These are phyloP conservation scores for Akanthomyces lecanii DNA, from an alignment of 2,329 filamentous ascomycete genomes.

Conservation along the genomic window DNA sequence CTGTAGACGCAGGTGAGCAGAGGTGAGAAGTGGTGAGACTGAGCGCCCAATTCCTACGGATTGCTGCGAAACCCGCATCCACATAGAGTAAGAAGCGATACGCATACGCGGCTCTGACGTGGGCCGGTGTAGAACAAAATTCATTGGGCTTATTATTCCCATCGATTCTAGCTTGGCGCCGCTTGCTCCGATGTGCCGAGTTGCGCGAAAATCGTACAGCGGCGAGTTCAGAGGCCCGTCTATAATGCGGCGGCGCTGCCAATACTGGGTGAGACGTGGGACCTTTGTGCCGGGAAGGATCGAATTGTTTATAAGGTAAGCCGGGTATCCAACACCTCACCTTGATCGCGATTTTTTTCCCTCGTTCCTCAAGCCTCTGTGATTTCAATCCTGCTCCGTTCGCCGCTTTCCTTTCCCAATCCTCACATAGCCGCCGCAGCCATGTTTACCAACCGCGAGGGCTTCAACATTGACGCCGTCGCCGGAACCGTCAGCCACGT, in stretches of 20 bases:
- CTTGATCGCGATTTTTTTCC: background rate
- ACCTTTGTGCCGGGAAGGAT: slow-evolving; percentile 3
- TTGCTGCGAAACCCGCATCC: slow-evolving; percentile 5
- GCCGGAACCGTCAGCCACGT: slow-evolving; percentile 20
- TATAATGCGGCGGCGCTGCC: background rate
- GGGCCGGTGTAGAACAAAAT: background rate
- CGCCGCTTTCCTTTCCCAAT: background rate
- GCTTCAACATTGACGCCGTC: slow-evolving; percentile 26
- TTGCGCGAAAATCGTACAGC: background rate
- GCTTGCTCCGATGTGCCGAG: background rate
- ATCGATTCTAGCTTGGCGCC: background rate
- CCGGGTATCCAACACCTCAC: background rate
- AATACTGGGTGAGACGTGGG: background rate
- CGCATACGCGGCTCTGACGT: slow-evolving; percentile 10
- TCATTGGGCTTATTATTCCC: background rate
- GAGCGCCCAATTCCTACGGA: slow-evolving; percentile 5
- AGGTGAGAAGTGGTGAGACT: slow-evolving; percentile 7
- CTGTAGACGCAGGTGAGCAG: background rate
- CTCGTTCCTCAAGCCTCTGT: background rate
- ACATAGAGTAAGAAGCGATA: background rate
- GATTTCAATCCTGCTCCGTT: background rate
- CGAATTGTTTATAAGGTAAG: background rate
- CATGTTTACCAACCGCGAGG: slow-evolving; percentile 23
- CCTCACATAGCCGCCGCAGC: background rate
- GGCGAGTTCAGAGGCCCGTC: background rate